phyloP scores from a whole-genome alignment of 352 stramenopile genomes.

The Phytopythium litorale region DNA sequence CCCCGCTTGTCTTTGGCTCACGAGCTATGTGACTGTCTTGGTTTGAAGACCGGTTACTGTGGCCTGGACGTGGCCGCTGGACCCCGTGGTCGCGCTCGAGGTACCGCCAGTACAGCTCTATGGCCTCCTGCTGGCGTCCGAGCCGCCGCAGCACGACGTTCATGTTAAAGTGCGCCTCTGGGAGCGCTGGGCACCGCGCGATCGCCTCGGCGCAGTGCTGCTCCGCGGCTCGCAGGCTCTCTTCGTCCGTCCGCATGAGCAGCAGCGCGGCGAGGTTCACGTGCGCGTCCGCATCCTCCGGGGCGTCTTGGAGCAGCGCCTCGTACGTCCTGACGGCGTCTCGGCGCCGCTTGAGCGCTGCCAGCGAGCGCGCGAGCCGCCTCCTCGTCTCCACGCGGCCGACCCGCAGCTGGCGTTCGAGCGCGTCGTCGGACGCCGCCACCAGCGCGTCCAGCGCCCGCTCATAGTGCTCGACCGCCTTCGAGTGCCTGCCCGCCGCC shows the following conservation, averaged over 20 bases:
- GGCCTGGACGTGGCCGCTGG: constrained; percentile 38
- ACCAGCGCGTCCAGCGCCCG: constrained; percentile 19
- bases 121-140: constrained; percentile 36
- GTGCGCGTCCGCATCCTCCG: constrained; percentile 30
- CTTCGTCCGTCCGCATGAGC: constrained; percentile 15
- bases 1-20: background rate
- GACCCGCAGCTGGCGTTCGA: background rate
- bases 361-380: constrained; percentile 17
- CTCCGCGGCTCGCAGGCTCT: constrained; percentile 26
- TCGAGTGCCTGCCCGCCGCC: constrained; percentile 12
- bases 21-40: constrained; percentile 15
- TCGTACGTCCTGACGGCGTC: constrained; percentile 33
- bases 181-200: constrained; percentile 15
- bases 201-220: constrained; percentile 34
- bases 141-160: constrained; percentile 57
- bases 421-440: background rate
- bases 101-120: constrained; percentile 35
- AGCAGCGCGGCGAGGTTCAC: constrained; percentile 57
- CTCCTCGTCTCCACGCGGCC: background rate
- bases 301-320: constrained; percentile 17
- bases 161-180: constrained; percentile 57
- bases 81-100: constrained; percentile 87
- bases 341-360: constrained; percentile 9
- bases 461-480: constrained; percentile 26
- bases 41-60: constrained; percentile 91